Base-by-base conservation (phyloP, 129 eudicot genomes). In the Escallonia rubra region DNA sequence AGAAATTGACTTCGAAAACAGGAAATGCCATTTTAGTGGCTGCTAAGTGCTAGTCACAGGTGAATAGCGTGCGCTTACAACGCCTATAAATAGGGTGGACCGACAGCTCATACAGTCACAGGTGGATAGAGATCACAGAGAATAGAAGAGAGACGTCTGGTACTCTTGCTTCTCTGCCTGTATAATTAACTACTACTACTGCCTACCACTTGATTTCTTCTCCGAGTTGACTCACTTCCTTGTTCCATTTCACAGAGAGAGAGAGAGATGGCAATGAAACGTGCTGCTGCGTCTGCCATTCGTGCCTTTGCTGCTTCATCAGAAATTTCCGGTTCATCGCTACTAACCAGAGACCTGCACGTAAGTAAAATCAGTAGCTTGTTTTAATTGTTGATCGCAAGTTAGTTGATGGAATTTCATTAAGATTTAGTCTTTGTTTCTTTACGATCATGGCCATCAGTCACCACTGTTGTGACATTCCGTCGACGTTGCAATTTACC, bases 231-330 rank as follows among this genome's bases (percentile, higher is more conserved):
- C 8, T 5, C 50, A 46, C 50, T 46, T 6, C 50, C 50, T 4
- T 4, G 10, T 46, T 5, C 6, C 10, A 46, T 46, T 46, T 54
- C 16, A 54, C 16, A 15, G 40, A 12, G 55, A 55, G 34, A 4
- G 61, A 61, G 34, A 59, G 66, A 66, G 10, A 74, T 89, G 89
- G 87, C 91, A 78, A 82, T 89, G 85, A 93, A 64, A 65, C 95
- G 95, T 53, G 95, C 71, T 56, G 90, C 87, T 64, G 46, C 78
- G 3, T 64, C 90, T 67, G 96, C 94, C 43, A 46, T 76, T 69
- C 90, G 88, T 42, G 80, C 86, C 61, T 23, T 78, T 40, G 65
- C 81, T 40, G 65, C 81, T 55, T 67, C 86, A 46, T 43, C 81
- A 3, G 72, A 71, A 39, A 69, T 10, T 61, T 60, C 85, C 38